phyloP scores from a whole-genome alignment of 805 yeast genomes.

The Kuraishia hungarica region DNA sequence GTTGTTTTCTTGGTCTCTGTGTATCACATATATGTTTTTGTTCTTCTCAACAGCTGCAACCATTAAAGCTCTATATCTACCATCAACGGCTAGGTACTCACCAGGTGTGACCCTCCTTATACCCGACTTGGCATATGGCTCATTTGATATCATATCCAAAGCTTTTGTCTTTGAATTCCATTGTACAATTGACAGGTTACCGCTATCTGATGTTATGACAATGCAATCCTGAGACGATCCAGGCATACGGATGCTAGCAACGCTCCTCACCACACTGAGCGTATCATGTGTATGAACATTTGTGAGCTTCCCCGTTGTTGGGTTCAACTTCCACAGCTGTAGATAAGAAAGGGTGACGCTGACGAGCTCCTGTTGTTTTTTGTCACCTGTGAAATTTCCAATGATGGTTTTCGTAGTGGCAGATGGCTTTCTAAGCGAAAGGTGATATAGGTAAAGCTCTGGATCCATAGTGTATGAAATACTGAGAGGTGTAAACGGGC shows the following conservation, averaged over 20 bases:
- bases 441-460: conserved; percentile 51
- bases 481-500: background rate
- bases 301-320: conserved; percentile 46
- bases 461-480: conserved; percentile 10
- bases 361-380: conserved; percentile 53
- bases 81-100: conserved; percentile 59
- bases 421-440: conserved; percentile 59
- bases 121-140: conserved; percentile 69
- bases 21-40: conserved; percentile 62
- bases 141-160: conserved; percentile 40
- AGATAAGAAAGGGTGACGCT: conserved; percentile 47
- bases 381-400: conserved; percentile 57
- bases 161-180: conserved; percentile 16
- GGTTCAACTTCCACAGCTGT: conserved; percentile 44
- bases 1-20: conserved; percentile 34
- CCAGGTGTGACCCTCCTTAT: conserved; percentile 73
- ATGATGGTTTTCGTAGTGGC: conserved; percentile 45
- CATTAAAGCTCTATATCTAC: conserved; percentile 61
- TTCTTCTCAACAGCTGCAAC: conserved; percentile 65
- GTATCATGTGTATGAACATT: conserved; percentile 33
- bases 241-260: conserved; percentile 41
- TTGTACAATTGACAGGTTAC: conserved; percentile 45
- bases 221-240: conserved; percentile 50
- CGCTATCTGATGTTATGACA: conserved; percentile 75
- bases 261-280: conserved; percentile 49